phyloP scores from a whole-genome alignment of 495 filamentous ascomycete genomes.

The Pseudomonodictys pantanalensis region DNA sequence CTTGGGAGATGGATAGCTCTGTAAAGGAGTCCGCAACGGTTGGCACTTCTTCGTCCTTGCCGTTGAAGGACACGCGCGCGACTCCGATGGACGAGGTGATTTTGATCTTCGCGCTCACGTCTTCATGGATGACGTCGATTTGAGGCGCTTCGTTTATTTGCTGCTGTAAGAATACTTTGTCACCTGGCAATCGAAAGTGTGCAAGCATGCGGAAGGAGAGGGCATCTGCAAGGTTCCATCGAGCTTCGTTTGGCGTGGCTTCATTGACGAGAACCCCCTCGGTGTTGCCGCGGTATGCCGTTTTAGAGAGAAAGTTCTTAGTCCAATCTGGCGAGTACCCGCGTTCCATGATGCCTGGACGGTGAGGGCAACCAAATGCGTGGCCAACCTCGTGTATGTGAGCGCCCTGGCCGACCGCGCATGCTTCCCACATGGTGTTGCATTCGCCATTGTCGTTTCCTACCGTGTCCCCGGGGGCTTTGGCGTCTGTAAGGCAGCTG shows the following conservation, averaged over 20 bases:
- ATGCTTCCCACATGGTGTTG: conserved; percentile 42
- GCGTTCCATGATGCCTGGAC: conserved; percentile 42
- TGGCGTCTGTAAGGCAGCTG: conserved; percentile 40
- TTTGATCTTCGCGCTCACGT: not conserved
- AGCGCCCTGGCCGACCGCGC: conserved; percentile 46
- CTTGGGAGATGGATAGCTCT: conserved; percentile 5
- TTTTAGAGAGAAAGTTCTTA: conserved; percentile 38
- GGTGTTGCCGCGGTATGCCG: conserved; percentile 20
- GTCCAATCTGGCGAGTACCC: conserved; percentile 44
- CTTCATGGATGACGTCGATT: not conserved
- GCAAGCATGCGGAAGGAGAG: conserved; percentile 39
- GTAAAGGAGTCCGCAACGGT: conserved; percentile 12
- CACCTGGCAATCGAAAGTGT: conserved; percentile 42
- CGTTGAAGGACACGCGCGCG: conserved; percentile 16
- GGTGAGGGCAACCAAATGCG: conserved; percentile 44
- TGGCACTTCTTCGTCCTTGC: conserved; percentile 1
- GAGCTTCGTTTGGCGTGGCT: conserved; percentile 32
- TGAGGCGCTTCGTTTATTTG: not conserved
- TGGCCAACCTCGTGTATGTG: conserved; percentile 46
- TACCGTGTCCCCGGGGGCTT: conserved; percentile 37
- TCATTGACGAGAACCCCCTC: conserved; percentile 15
- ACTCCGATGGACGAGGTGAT: conserved; percentile 11
- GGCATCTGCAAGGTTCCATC: conserved; percentile 43
- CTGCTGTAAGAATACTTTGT: conserved; percentile 7
- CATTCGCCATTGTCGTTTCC: conserved; percentile 46